These are phyloP conservation scores for Penicillium sp. DNA, from an alignment of 2,329 filamentous ascomycete species.

Conservation along the genomic window DNA sequence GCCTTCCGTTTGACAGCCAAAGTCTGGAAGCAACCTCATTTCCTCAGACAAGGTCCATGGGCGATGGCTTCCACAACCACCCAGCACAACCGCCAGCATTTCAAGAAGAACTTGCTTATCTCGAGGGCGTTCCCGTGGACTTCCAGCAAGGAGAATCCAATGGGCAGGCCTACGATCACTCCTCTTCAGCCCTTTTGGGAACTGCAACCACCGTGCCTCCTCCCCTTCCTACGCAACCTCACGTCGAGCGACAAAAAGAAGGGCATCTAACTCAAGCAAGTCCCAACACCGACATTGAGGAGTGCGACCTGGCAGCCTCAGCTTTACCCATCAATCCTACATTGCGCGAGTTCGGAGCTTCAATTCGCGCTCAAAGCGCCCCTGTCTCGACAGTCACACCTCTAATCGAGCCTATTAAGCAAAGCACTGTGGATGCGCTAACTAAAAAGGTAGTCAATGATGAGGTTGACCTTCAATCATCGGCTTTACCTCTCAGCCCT, in stretches of 20 bases:
- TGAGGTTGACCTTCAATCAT: not conserved
- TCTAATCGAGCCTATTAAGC: not conserved
- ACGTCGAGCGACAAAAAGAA: not conserved
- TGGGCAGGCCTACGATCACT: not conserved
- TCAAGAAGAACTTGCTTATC: not conserved
- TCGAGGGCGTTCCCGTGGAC: not conserved
- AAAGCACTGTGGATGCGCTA: not conserved
- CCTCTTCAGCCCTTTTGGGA: too few relatives aligned
- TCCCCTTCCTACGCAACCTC: not conserved
- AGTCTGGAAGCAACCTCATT: not conserved
- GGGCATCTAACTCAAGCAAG: not conserved
- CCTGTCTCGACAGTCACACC: not conserved
- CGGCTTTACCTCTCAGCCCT: not conserved
- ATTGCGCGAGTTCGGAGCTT: not conserved
- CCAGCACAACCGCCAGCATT: not conserved
- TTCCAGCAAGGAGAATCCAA: not conserved
- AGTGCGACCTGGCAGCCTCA: not conserved
- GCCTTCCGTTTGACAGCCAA: not conserved
- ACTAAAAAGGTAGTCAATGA: not conserved
- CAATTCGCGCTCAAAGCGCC: not conserved
- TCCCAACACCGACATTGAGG: not conserved
- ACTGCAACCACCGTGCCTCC: not conserved
- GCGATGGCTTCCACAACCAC: not conserved
- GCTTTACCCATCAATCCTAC: conserved; percentile 6
- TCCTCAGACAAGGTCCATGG: conserved; percentile 5